Evolutionary conservation across 257 asterid genomes (phyloP), one percentile per base, ranked within the genome.

Genomic region (Avicennia marina): DNA sequence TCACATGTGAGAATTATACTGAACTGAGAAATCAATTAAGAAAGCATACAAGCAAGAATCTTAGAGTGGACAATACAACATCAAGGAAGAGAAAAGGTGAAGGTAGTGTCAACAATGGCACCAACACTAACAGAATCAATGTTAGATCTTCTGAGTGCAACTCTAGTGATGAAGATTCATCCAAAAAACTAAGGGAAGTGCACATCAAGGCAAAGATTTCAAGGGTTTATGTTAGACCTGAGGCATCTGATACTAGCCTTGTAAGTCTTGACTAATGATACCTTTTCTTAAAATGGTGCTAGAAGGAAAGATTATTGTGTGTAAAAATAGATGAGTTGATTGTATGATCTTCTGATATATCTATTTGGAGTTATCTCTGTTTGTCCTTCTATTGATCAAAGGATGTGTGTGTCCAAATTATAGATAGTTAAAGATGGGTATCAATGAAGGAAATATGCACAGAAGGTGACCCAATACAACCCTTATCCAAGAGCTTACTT

Each of bases 371-470:
- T n/a, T n/a, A n/a, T n/a, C n/a, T n/a, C n/a, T n/a, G n/a, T n/a
- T n/a, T n/a, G n/a, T n/a, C n/a, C 38, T 3, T 6, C 26, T n/a
- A 10, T 11, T 15, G 4, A 7, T 2, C 50, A 5, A 44, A 8
- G 22, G 24, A 12, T 47, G 26, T 9, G 26, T 47, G 11, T 8
- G 7, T 56, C 7, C 3, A 19, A 45, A 1, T 62, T 76, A 12
- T 79, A 93, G 99, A 80, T 82, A 50, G 95, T 93, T 46, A 93
- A 86, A 67, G 94, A 84, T 74, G 94, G 94, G 6, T 79, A 80
- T 51, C 94, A 84, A 63, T 84, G 94, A 89, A 76, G 89, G 70
- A 84, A 84, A 60, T 84, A 84, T 60, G 94, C 89, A 4, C 94
- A 84, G 77, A 84, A 84, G 73, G 82, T 81, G 67, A 83, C 94